phyloP scores from a whole-genome alignment of 2,329 filamentous ascomycete species.

The Cephalotrichum gorgonifer region DNA sequence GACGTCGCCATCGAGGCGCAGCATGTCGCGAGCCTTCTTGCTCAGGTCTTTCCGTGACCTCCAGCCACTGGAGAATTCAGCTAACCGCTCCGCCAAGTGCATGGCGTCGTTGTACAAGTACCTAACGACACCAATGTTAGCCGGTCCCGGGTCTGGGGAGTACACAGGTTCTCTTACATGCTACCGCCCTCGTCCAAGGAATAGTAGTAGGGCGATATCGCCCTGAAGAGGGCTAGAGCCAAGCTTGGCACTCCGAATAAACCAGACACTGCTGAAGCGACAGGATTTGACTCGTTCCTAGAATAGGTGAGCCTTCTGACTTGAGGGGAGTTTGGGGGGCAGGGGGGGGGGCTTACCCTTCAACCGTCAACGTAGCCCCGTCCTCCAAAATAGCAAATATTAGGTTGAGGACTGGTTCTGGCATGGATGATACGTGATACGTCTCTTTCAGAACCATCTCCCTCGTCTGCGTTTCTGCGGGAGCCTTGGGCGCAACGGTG shows the following conservation, averaged over 20 bases:
- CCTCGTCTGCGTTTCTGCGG: constrained; percentile 25
- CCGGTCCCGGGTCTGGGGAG: background rate
- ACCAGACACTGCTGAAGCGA: constrained; percentile 57
- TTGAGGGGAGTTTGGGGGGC: background rate
- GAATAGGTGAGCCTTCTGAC: background rate
- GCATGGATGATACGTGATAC: constrained; percentile 82
- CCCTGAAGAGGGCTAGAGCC: constrained; percentile 67
- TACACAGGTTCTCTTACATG: constrained; percentile 38
- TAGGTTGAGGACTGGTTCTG: constrained; percentile 62
- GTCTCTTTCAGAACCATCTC: constrained; percentile 75
- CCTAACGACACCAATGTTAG: constrained; percentile 23
- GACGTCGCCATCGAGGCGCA: constrained; percentile 50
- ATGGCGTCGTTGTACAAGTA: constrained; percentile 58
- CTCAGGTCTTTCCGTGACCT: constrained; percentile 41
- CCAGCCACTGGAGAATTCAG: constrained; percentile 39
- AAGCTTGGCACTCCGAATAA: constrained; percentile 64
- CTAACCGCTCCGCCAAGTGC: constrained; percentile 49
- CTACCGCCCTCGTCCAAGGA: constrained; percentile 49
- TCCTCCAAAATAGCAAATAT: constrained; percentile 52
- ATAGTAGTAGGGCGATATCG: constrained; percentile 67
- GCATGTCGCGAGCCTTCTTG: constrained; percentile 38
- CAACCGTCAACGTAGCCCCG: constrained; percentile 45
- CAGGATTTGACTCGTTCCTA: constrained; percentile 38
- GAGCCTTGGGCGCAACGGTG: constrained; percentile 10
- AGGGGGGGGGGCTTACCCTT: constrained; percentile 26